These are phyloP conservation scores for Diplodia scrobiculata DNA, from an alignment of 2,329 filamentous ascomycete genomes.

Conservation along the genomic window DNA sequence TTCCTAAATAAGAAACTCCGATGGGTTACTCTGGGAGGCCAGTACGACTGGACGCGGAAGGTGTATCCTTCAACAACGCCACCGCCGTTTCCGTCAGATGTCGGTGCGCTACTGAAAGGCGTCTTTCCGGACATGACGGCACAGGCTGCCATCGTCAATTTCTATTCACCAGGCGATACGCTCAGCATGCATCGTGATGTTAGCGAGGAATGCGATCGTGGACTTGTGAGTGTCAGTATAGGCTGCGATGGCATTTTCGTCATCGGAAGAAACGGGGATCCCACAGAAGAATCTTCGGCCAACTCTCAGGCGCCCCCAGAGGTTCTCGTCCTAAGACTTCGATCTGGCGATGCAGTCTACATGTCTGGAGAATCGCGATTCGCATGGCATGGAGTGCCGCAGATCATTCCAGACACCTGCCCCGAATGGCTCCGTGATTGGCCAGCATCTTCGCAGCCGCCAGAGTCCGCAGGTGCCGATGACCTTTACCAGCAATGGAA, in stretches of 20 bases:
- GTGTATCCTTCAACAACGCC: slow-evolving; percentile 70
- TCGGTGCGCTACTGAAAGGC: slow-evolving; percentile 65
- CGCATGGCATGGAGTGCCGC: slow-evolving; percentile 94
- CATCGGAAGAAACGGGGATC: slow-evolving; percentile 65
- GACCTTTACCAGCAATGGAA: slow-evolving; percentile 67
- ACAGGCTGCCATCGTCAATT: slow-evolving; percentile 89
- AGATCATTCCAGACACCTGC: slow-evolving; percentile 77
- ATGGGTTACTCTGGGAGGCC: slow-evolving; percentile 92
- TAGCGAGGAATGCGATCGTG: slow-evolving; percentile 76
- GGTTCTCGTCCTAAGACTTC: slow-evolving; percentile 63
- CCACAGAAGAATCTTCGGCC: slow-evolving; percentile 40
- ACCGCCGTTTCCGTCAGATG: slow-evolving; percentile 73
- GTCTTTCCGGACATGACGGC: slow-evolving; percentile 77
- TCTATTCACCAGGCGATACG: slow-evolving; percentile 88
- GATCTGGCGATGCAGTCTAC: slow-evolving; percentile 85
- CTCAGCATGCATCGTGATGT: slow-evolving; percentile 93
- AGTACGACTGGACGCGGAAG: slow-evolving; percentile 94
- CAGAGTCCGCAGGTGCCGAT: not conserved
- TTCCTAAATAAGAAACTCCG: slow-evolving; percentile 79
- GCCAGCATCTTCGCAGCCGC: slow-evolving; percentile 56
- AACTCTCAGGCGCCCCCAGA: slow-evolving; percentile 34
- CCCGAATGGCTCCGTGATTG: slow-evolving; percentile 73
- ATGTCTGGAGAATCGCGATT: slow-evolving; percentile 82
- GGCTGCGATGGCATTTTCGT: slow-evolving; percentile 91
- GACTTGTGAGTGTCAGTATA: slow-evolving; percentile 81